phyloP scores from a whole-genome alignment of 1,284 basidiomycete genomes.

The Salmacisia buchloeana region DNA sequence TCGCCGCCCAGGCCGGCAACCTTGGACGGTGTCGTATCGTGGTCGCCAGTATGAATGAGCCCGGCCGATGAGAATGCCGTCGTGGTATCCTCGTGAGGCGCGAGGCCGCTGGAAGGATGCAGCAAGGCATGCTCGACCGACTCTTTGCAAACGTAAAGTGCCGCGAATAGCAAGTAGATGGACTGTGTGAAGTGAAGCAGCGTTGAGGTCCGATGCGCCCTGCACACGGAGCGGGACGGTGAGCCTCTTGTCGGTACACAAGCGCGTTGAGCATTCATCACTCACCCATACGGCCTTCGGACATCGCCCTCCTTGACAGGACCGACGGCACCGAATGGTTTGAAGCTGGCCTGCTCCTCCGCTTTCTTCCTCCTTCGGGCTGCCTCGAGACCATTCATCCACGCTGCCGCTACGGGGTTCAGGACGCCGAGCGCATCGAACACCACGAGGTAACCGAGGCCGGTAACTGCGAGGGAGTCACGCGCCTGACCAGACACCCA shows the following conservation, averaged over 20 bases:
- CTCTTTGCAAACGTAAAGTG: constrained; percentile 89
- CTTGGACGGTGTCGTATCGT: constrained; percentile 9
- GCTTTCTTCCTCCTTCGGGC: constrained; percentile 9
- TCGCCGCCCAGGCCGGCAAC: constrained; percentile 25
- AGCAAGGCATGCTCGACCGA: constrained; percentile 58
- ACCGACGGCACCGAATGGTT: not conserved
- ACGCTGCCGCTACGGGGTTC: constrained; percentile 13
- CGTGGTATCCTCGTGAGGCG: not conserved
- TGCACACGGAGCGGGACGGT: constrained; percentile 44
- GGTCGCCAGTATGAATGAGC: not conserved
- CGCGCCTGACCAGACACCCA: constrained; percentile 89
- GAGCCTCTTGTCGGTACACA: not conserved
- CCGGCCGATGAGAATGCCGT: not conserved
- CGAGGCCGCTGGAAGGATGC: constrained; percentile 12
- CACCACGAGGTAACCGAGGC: constrained; percentile 89
- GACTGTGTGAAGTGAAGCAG: constrained; percentile 78
- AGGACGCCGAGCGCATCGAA: constrained; percentile 66
- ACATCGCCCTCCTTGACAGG: not conserved
- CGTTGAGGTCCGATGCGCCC: constrained; percentile 68
- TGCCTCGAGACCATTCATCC: not conserved
- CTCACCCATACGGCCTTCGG: constrained; percentile 16
- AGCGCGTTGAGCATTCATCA: not conserved
- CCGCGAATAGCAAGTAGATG: constrained; percentile 81
- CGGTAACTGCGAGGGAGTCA: constrained; percentile 80
- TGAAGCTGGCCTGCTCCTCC: not conserved